Conservation (phyloP, 83 land plant species). For the Diphasiastrum complanatum region DNA sequence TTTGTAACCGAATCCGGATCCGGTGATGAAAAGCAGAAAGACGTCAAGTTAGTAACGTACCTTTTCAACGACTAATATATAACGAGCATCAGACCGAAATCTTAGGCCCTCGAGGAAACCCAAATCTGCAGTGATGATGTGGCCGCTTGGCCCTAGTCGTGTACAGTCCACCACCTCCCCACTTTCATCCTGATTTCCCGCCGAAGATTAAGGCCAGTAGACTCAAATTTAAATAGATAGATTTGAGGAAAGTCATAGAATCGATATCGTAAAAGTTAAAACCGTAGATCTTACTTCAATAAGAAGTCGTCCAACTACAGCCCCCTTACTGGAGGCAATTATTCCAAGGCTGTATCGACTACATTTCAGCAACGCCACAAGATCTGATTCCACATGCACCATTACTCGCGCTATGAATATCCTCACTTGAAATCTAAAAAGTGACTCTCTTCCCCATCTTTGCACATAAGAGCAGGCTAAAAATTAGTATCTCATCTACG, state of each 20-base stretch:
- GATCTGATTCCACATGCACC: no score
- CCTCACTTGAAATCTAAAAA: no score
- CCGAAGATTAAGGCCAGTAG: not conserved
- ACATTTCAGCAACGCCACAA: slow-evolving; percentile 72
- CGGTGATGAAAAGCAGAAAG: not conserved
- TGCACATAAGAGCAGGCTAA: no score
- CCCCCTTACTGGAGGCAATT: slow-evolving; percentile 82
- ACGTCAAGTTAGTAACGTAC: slow-evolving; percentile 32
- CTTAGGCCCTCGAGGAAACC: slow-evolving; percentile 42
- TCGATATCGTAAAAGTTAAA: not conserved
- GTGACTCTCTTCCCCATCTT: no score
- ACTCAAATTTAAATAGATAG: not conserved
- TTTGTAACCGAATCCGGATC: not conserved
- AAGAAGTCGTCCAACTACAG: slow-evolving; percentile 60
- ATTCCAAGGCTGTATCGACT: slow-evolving; percentile 86
- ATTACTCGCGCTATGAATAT: no score
- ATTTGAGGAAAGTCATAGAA: not conserved
- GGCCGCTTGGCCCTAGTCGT: slow-evolving; percentile 60
- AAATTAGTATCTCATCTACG: no score
- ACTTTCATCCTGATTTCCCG: slow-evolving; percentile 48
- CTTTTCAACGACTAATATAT: slow-evolving; percentile 86
- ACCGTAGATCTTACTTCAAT: slow-evolving; percentile 39
- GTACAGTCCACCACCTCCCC: slow-evolving; percentile 77
- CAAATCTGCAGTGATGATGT: slow-evolving; percentile 71
- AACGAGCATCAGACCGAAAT: slow-evolving; percentile 76